These are phyloP conservation scores for Kodamaea restingae DNA, from an alignment of 805 yeast species.

Conservation along the genomic window DNA sequence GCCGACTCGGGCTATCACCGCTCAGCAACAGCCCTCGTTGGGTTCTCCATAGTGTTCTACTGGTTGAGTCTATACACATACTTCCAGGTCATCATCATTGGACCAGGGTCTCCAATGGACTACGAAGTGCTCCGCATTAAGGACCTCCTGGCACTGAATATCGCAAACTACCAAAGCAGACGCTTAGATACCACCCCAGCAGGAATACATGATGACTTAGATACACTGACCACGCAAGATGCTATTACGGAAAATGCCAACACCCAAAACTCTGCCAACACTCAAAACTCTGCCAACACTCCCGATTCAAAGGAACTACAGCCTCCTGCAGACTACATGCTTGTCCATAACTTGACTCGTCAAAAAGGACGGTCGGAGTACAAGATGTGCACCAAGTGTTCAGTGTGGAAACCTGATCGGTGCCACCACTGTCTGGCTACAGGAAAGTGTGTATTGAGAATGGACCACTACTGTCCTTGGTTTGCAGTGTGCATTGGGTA, in stretches of 20 bases:
- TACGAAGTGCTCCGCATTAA: constrained; percentile 40
- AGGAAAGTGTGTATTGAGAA: constrained; percentile 42
- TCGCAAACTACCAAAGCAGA: constrained; percentile 1
- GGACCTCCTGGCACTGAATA: constrained; percentile 13
- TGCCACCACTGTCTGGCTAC: constrained; percentile 56
- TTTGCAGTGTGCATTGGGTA: constrained; percentile 85
- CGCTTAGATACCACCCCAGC: constrained; percentile 8
- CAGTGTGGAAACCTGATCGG: constrained; percentile 58
- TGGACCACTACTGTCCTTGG: constrained; percentile 84
- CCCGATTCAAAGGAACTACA: not conserved
- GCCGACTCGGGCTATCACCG: constrained; percentile 9
- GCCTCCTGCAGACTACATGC: constrained; percentile 30
- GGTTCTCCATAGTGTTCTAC: constrained; percentile 28
- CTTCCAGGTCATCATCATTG: constrained; percentile 46
- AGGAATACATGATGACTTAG: constrained; percentile 9
- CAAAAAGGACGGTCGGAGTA: constrained; percentile 35
- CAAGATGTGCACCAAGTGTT: constrained; percentile 54
- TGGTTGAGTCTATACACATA: constrained; percentile 46
- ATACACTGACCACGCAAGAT: constrained; percentile 3
- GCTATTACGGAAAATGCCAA: constrained; percentile 18
- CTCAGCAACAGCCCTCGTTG: constrained; percentile 15
- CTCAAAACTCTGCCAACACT: not conserved
- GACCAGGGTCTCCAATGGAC: constrained; percentile 67
- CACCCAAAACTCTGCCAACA: not conserved
- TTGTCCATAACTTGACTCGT: constrained; percentile 39